These are phyloP conservation scores for Pelargonium hybrid DNA, from an alignment of 441 rosid genomes.

Conservation along the genomic window DNA sequence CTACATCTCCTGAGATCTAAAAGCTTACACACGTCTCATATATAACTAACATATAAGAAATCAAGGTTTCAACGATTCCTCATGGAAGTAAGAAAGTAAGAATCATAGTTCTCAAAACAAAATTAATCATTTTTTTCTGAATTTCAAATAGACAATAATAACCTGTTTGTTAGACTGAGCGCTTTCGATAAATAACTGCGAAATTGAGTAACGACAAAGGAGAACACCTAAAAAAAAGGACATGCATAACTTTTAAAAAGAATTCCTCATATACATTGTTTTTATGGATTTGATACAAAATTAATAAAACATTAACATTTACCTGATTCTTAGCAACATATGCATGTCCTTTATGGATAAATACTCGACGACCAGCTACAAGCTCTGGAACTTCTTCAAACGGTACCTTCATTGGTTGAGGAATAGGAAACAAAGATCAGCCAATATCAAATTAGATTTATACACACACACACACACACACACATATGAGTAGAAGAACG, in stretches of 20 bases:
- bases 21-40: background rate
- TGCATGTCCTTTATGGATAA: constrained; percentile 58
- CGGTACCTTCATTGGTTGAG: constrained; percentile 53
- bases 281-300: background rate
- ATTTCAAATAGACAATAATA: background rate
- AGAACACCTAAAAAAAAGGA: constrained; percentile 36
- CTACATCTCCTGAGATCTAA: background rate
- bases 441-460: background rate
- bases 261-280: background rate
- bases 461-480: background rate
- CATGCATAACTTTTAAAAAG: constrained; percentile 11
- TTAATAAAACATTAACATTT: constrained; percentile 6
- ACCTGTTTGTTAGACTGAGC: constrained; percentile 80
- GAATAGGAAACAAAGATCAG: constrained; percentile 10
- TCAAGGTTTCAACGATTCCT: background rate
- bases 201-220: constrained; percentile 66
- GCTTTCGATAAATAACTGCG: constrained; percentile 72
- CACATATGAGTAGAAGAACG: background rate
- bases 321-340: constrained; percentile 72
- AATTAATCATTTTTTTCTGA: constrained; percentile 3
- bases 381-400: constrained; percentile 98
- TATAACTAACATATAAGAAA: background rate
- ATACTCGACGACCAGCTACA: constrained; percentile 70
- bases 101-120: background rate
- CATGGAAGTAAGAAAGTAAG: constrained; percentile 6